These are phyloP conservation scores for Cyberlindnera meyerae DNA, from an alignment of 805 yeast species.

Conservation along the genomic window DNA sequence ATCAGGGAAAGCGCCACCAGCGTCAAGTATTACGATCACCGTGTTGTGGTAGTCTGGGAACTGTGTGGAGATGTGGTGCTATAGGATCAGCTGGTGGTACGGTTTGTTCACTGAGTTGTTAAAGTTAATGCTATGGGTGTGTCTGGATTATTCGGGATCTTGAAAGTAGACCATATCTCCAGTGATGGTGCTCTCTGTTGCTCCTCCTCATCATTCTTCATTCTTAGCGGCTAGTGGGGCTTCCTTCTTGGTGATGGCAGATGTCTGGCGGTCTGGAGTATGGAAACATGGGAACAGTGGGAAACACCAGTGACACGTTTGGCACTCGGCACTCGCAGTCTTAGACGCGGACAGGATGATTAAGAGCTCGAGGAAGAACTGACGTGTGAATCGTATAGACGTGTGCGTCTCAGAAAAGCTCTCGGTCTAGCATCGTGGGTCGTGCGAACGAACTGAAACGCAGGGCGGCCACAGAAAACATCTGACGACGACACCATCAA, in stretches of 20 bases:
- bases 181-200: conserved; percentile 3
- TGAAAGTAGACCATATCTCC: conserved; percentile 4
- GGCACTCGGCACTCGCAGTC: conserved; percentile 97
- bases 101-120: conserved; percentile 94
- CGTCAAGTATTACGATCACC: conserved; percentile 94
- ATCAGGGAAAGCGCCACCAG: conserved; percentile 98
- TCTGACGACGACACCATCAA: too few relatives aligned
- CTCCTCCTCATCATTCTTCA: too few relatives aligned
- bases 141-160: conserved; percentile 33
- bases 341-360: conserved; percentile 92
- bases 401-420: too few relatives aligned
- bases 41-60: conserved; percentile 80
- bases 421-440: too few relatives aligned
- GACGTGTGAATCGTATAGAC: conserved; percentile 93
- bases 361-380: conserved; percentile 90
- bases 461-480: too few relatives aligned
- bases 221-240: conserved; percentile 58
- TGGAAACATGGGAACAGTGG: conserved; percentile 95
- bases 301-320: conserved; percentile 89
- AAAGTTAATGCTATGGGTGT: conserved; percentile 33
- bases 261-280: conserved; percentile 95
- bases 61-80: conserved; percentile 71
- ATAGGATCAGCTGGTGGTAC: conserved; percentile 81
- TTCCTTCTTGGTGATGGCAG: conserved; percentile 72
- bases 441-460: too few relatives aligned